Evolutionary conservation across 2,329 filamentous ascomycete species (phyloP).

Genomic region (Diplodia seriata): DNA sequence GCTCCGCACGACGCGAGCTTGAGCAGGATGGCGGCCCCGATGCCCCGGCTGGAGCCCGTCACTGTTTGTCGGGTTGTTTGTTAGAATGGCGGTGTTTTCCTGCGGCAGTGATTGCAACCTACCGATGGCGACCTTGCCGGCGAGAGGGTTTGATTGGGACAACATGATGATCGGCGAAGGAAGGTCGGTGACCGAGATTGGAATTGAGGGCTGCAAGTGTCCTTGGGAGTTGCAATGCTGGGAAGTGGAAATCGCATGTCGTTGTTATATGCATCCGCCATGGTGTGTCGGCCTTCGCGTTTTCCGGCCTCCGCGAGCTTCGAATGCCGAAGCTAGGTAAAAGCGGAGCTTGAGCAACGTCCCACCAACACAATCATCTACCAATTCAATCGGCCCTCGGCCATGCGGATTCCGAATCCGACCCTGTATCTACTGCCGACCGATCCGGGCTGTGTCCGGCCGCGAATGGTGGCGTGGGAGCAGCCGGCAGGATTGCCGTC

Average conservation of each 20-base stretch:
- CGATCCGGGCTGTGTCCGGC: too few relatives aligned
- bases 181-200: background rate
- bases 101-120: background rate
- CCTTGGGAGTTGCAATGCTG: too few relatives aligned
- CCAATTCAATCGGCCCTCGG: background rate
- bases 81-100: background rate
- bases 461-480: background rate
- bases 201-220: background rate
- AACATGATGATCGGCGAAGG: background rate
- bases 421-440: too few relatives aligned
- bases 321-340: background rate
- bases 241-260: too few relatives aligned
- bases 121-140: slow-evolving; percentile 20
- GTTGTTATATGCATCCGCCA: background rate
- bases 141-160: background rate
- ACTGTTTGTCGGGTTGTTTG: background rate
- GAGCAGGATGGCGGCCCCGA: slow-evolving; percentile 53
- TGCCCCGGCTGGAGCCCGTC: slow-evolving; percentile 52
- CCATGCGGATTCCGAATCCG: background rate
- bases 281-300: too few relatives aligned
- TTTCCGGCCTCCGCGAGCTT: background rate
- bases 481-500: background rate
- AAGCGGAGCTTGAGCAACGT: background rate
- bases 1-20: slow-evolving; percentile 52
- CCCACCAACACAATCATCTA: background rate